Evolutionary conservation across 768 basidiomycete species (phyloP).

Genomic region (Psilocybe azurescens): DNA sequence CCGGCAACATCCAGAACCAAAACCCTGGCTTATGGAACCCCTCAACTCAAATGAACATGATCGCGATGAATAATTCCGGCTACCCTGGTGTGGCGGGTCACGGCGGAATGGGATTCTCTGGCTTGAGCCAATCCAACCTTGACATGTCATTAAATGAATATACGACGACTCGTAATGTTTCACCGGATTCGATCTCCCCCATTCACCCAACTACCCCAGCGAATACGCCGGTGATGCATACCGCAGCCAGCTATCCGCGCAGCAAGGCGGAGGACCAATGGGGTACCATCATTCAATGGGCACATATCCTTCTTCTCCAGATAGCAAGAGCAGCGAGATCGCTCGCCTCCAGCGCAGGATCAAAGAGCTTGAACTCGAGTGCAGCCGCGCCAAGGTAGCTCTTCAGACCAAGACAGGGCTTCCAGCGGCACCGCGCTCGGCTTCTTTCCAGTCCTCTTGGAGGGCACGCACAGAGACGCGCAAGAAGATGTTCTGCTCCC

Average conservation of each 20-base stretch:
- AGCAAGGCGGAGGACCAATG: slow-evolving; percentile 16
- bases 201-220: slow-evolving; percentile 30
- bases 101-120: slow-evolving; percentile 22
- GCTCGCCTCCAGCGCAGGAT: slow-evolving; percentile 59
- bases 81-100: slow-evolving; percentile 33
- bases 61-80: slow-evolving; percentile 30
- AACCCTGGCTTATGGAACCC: slow-evolving; percentile 23
- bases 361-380: slow-evolving; percentile 66
- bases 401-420: slow-evolving; percentile 30
- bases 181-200: slow-evolving; percentile 46
- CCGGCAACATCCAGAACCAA: slow-evolving; percentile 23
- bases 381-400: slow-evolving; percentile 49
- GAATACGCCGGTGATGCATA: slow-evolving; percentile 15
- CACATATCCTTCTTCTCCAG: slow-evolving; percentile 24
- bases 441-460: slow-evolving; percentile 68
- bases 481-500: slow-evolving; percentile 72
- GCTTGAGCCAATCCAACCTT: slow-evolving; percentile 23
- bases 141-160: slow-evolving; percentile 30
- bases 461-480: slow-evolving; percentile 76
- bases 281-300: slow-evolving; percentile 23
- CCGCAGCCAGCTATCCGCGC: slow-evolving; percentile 13
- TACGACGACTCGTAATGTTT: slow-evolving; percentile 36
- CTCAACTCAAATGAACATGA: slow-evolving; percentile 25
- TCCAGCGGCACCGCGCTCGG: slow-evolving; percentile 40
- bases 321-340: slow-evolving; percentile 37